Conservation (phyloP, 2,329 filamentous ascomycete genomes). For the Daldinia sp. region DNA sequence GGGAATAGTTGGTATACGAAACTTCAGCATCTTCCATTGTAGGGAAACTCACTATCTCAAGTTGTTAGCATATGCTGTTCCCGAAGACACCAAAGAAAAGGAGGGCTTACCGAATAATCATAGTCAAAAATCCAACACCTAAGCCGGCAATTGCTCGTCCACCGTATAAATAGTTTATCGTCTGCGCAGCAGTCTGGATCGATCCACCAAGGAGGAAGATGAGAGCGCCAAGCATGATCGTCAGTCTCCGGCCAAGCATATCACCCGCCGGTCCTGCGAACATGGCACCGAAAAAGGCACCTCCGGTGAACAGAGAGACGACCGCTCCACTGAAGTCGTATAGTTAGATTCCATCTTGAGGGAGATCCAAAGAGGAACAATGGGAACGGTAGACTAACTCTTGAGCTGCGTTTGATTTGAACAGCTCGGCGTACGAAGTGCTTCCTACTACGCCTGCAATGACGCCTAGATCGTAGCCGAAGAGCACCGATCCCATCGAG, state of each 20-base stretch:
- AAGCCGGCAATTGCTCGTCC: conserved; percentile 75
- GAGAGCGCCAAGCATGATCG: conserved; percentile 74
- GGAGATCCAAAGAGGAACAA: not conserved
- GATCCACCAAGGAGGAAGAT: conserved; percentile 77
- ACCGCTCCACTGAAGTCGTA: conserved; percentile 66
- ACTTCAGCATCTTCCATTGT: not conserved
- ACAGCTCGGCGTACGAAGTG: conserved; percentile 52
- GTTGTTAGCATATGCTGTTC: conserved; percentile 52
- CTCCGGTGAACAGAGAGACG: conserved; percentile 79
- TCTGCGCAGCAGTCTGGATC: conserved; percentile 74
- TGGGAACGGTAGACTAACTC: conserved; percentile 45
- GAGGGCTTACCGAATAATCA: conserved; percentile 50
- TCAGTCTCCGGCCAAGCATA: conserved; percentile 66
- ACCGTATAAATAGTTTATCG: conserved; percentile 69
- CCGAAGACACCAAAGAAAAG: conserved; percentile 47
- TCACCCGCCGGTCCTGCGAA: conserved; percentile 68
- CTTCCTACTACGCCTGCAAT: conserved; percentile 62
- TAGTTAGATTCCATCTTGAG: conserved; percentile 19
- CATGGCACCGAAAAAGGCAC: conserved; percentile 68
- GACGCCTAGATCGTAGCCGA: conserved; percentile 64
- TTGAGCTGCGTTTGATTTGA: conserved; percentile 50
- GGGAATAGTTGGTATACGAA: conserved; percentile 5
- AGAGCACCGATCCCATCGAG: conserved; percentile 63
- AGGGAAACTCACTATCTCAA: conserved; percentile 19
- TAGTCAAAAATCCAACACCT: conserved; percentile 58